Conservation (phyloP, 768 basidiomycete species). For the Boletus barrowsii region DNA sequence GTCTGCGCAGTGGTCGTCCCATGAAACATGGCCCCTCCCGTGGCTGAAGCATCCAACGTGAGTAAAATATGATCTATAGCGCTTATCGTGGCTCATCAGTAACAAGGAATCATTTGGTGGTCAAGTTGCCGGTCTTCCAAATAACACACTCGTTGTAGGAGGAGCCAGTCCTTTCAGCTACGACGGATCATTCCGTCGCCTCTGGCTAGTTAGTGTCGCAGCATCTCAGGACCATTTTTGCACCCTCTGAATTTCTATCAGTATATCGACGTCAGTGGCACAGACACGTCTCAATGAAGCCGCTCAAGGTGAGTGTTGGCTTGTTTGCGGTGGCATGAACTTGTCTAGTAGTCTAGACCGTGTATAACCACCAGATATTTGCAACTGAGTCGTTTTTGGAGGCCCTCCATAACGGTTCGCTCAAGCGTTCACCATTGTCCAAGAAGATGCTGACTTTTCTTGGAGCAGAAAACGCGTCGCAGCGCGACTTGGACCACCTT, state of each 20-base stretch:
- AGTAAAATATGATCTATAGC: not conserved
- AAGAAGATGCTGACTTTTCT: slow-evolving; percentile 33
- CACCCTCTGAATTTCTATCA: slow-evolving; percentile 54
- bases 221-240: slow-evolving; percentile 49
- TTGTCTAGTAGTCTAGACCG: slow-evolving; percentile 34
- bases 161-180: slow-evolving; percentile 52
- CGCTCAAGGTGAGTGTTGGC: slow-evolving; percentile 41
- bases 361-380: slow-evolving; percentile 62
- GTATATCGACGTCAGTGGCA: slow-evolving; percentile 56
- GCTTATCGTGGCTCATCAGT: not conserved
- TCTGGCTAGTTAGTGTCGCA: slow-evolving; percentile 53
- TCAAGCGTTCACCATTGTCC: slow-evolving; percentile 38
- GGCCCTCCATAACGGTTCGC: slow-evolving; percentile 52
- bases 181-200: slow-evolving; percentile 56
- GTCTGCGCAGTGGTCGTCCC: not conserved
- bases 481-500: slow-evolving; percentile 58
- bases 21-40: slow-evolving; percentile 31
- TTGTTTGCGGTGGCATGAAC: not conserved
- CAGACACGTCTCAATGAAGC: slow-evolving; percentile 48
- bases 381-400: slow-evolving; percentile 46
- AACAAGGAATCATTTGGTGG: slow-evolving; percentile 49
- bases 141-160: slow-evolving; percentile 48
- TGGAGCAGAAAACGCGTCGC: slow-evolving; percentile 47
- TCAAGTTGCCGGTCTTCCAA: slow-evolving; percentile 39
- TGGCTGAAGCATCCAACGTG: slow-evolving; percentile 43